Base-by-base conservation (phyloP, 2,329 filamentous ascomycete genomes). In the Helotiales sp. region DNA sequence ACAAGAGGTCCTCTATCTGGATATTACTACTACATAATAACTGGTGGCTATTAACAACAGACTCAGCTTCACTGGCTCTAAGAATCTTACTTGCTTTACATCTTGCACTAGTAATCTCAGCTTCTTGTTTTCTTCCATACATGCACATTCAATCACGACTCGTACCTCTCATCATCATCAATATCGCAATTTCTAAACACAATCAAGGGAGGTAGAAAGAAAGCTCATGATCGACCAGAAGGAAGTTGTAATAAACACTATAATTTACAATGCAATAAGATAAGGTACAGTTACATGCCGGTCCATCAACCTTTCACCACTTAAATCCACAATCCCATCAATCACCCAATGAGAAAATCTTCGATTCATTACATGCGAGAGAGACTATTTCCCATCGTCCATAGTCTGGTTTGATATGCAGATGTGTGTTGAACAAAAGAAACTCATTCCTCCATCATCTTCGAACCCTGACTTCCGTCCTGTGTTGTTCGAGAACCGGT, bases 191-290 rank as follows among this genome's bases (percentile, higher is more conserved):
- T n/a, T n/a, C n/a, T n/a, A n/a, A n/a, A n/a, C n/a, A 8, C 27
- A 19, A 17, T 5, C 31, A 10, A 51, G 33, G 33, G 38, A 52
- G 22, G 31, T 24, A 53, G 27, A 44, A 12, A 29, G 22, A 24
- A n/a, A 31, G 27, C 4, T 25, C 29, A 15, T 29, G 49, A 56
- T 46, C 55, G 55, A 57, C 42, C 47, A 49, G 44, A 48, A 12
- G 31, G 13, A n/a, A 17, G 33, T 36, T 15, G 5, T 55, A 59
- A 57, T 62, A 62, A 58, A 62, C 57, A 62, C 57, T 62, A 62
- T 47, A 60, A 62, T 50, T 58, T 62, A 60, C 58, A 60, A 52
- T 60, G 55, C 55, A 52, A 48, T 49, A 58, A 54, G 42, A n/a
- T 56, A 59, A 54, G 31, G 30, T 62, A 59, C 49, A 57, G 15